Base-by-base conservation (phyloP, 129 eudicot genomes). In the Kitagawia praeruptora region DNA sequence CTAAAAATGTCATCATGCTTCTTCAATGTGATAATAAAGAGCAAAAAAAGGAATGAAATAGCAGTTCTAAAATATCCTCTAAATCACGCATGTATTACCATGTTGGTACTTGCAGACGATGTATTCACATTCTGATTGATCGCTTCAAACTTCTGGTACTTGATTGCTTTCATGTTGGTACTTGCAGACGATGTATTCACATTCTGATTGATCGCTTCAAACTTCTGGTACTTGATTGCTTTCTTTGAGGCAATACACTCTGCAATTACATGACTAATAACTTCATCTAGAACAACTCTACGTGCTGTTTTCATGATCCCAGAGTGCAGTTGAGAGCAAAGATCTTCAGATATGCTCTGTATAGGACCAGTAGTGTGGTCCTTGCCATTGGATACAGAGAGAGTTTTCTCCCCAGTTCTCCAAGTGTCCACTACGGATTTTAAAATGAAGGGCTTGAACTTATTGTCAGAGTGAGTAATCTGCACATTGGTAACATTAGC, bases 221-320 rank as follows among this genome's bases (percentile, higher is more conserved):
- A 53, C 73, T 81, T 85, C 8, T 74, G 77, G 77, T 84, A 85
- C 78, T 76, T 92, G 14, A 81, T 85, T 81, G 84, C 83, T 86
- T 90, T 95, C 88, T 84, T 95, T 34, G 72, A 75, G 72, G 91
- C 75, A 82, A 85, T 75, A 77, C 75, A 84, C 63, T 92, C 96
- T 16, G 80, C 78, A 72, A 95, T 92, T 70, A 80, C 73, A 78
- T 76, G 83, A 70, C 96, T 86, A 69, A 92, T 87, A 75, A 95
- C 90, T 85, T 90, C 99, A 86, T 95, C 97, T 73, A 95, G 84
- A 80, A 92, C 40, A 79, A 85, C 81, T 85, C 87, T 88, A 81
- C 90, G 94, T 34, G 99, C 91, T 40, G 97, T 79, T 87, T 87
- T 95, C 96, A 95, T 87, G 64, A 92, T 90, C 69, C 91, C 96